phyloP scores from a whole-genome alignment of 176 grass and related monocot genomes.

The Microstegium vimineum region DNA sequence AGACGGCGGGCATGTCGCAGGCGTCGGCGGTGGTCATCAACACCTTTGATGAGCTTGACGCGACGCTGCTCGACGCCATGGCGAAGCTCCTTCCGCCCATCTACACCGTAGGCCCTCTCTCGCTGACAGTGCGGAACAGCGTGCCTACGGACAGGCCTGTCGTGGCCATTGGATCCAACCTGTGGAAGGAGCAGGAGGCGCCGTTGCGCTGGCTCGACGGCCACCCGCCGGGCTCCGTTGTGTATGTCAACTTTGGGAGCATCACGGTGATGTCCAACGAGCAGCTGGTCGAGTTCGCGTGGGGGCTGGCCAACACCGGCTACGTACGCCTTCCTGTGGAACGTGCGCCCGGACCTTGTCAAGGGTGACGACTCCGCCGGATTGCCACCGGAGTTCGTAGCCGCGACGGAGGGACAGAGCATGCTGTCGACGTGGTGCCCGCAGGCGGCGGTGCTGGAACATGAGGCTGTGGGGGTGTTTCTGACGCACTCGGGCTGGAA shows the following conservation, averaged over 20 bases:
- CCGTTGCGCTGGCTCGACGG: conserved; percentile 37
- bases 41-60: conserved; percentile 52
- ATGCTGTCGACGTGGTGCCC: conserved; percentile 47
- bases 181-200: conserved; percentile 38
- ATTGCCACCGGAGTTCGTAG: conserved; percentile 19
- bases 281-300: conserved; percentile 51
- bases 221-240: conserved; percentile 19
- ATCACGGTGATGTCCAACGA: conserved; percentile 41
- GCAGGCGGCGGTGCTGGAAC: conserved; percentile 40
- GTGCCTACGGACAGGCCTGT: conserved; percentile 16
- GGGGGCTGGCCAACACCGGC: conserved; percentile 43
- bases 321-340: conserved; percentile 53
- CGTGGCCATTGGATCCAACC: conserved; percentile 2
- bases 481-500: conserved; percentile 90
- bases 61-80: not conserved
- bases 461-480: conserved; percentile 60
- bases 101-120: conserved; percentile 37
- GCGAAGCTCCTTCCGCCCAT: not conserved
- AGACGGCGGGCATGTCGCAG: conserved; percentile 25
- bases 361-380: not conserved
- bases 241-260: conserved; percentile 64
- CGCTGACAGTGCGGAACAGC: conserved; percentile 13
- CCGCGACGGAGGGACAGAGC: not conserved
- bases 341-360: conserved; percentile 48
- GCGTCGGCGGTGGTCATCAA: conserved; percentile 38